These are phyloP conservation scores for Tolypocladium sp. DNA, from an alignment of 2,329 filamentous ascomycete genomes.

Conservation along the genomic window DNA sequence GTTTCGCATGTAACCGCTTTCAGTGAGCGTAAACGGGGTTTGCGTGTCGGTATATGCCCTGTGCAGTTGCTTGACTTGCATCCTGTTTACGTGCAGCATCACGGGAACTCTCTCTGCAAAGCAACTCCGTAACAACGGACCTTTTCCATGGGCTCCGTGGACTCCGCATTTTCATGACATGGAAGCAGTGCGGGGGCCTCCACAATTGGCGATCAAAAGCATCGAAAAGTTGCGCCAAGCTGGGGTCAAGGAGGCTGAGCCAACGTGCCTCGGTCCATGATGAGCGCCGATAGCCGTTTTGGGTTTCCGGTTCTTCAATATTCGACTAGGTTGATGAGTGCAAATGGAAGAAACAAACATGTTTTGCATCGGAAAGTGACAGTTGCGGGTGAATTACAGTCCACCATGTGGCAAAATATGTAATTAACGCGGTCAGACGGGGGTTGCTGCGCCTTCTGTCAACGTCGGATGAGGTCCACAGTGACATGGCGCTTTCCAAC, in stretches of 20 bases:
- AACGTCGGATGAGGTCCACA: background rate
- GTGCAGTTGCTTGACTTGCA: too few species aligned
- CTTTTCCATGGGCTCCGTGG: too few species aligned
- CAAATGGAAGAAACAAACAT: background rate
- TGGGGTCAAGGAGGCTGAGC: background rate
- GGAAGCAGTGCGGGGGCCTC: background rate
- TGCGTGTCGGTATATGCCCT: background rate
- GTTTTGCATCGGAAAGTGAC: background rate
- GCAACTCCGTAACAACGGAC: background rate
- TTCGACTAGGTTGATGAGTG: background rate
- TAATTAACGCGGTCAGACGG: background rate
- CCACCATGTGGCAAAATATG: background rate
- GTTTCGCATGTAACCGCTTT: background rate
- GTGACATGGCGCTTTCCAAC: background rate
- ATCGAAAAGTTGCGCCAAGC: background rate
- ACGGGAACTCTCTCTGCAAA: background rate
- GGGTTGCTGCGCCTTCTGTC: background rate
- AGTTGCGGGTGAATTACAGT: too few species aligned
- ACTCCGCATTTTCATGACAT: background rate
- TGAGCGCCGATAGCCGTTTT: background rate
- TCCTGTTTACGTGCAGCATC: too few species aligned
- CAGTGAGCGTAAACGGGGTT: too few species aligned
- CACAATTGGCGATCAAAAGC: background rate
- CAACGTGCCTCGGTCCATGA: background rate
- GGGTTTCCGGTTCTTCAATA: background rate